Conservation (phyloP, 2,329 filamentous ascomycete species). For the Gaeumannomyces tritici region DNA sequence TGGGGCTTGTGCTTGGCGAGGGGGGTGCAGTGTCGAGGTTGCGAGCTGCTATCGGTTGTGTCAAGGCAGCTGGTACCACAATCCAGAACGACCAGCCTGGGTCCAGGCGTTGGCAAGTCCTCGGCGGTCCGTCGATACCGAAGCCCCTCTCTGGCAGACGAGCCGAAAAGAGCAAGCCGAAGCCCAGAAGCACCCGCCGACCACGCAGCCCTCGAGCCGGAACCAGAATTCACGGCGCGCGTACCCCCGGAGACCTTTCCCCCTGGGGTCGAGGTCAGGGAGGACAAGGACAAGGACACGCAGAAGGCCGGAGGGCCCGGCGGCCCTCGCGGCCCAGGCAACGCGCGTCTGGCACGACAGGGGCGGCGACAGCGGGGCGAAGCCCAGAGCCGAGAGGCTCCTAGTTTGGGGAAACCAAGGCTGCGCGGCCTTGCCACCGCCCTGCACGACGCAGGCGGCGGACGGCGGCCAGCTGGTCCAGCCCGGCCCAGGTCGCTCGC, state of each 20-base stretch:
- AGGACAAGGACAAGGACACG: not conserved
- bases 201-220: not conserved
- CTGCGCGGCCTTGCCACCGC: too few species aligned
- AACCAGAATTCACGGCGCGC: too few species aligned
- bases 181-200: not conserved
- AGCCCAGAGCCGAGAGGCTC: not conserved
- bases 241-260: too few species aligned
- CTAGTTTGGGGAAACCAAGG: not conserved
- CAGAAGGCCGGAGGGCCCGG: not conserved
- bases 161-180: not conserved
- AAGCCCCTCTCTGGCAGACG: not conserved
- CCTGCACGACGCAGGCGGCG: not conserved
- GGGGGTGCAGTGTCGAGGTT: not conserved
- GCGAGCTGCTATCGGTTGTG: not conserved
- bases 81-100: not conserved
- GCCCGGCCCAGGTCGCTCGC: not conserved
- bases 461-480: not conserved
- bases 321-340: too few species aligned
- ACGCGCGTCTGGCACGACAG: not conserved
- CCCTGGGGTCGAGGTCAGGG: too few species aligned
- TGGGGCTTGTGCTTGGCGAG: not conserved
- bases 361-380: too few species aligned
- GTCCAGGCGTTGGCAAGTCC: not conserved
- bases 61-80: not conserved
- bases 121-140: not conserved